phyloP scores from a whole-genome alignment of 805 yeast genomes.

The Kregervanrija pseudodelftensis region DNA sequence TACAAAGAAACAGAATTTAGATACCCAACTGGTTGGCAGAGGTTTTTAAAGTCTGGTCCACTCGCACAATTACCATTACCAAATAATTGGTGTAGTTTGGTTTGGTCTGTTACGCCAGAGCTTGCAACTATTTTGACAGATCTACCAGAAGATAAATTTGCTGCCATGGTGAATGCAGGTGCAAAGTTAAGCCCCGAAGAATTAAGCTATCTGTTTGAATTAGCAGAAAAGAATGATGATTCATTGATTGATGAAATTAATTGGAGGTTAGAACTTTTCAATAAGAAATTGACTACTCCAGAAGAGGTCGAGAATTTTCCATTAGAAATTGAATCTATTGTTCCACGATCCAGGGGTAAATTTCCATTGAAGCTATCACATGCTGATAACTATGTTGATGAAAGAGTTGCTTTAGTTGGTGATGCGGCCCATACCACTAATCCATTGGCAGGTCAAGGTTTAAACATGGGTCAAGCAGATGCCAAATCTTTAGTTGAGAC shows the following conservation, averaged over 20 bases:
- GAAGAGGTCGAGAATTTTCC: slow-evolving; percentile 60
- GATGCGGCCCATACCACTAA: slow-evolving; percentile 98
- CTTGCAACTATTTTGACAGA: slow-evolving; percentile 55
- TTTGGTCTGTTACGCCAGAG: slow-evolving; percentile 86
- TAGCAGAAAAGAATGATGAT: slow-evolving; percentile 31
- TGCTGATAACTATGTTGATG: slow-evolving; percentile 81
- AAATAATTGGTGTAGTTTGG: slow-evolving; percentile 78
- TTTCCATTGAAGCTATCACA: slow-evolving; percentile 87
- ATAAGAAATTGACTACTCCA: slow-evolving; percentile 23
- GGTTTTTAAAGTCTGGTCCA: slow-evolving; percentile 89
- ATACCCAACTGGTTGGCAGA: slow-evolving; percentile 75
- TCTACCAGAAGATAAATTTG: slow-evolving; percentile 55
- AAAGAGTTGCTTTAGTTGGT: slow-evolving; percentile 87
- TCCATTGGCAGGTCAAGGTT: slow-evolving; percentile 96
- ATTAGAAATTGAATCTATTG: slow-evolving; percentile 51
- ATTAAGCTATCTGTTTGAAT: slow-evolving; percentile 56
- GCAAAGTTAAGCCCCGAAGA: slow-evolving; percentile 74
- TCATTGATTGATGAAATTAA: slow-evolving; percentile 58
- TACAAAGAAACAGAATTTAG: slow-evolving; percentile 66
- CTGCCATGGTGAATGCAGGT: slow-evolving; percentile 76
- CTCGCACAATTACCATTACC: slow-evolving; percentile 88
- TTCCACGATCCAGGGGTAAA: slow-evolving; percentile 64
- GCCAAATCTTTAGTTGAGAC: slow-evolving; percentile 65
- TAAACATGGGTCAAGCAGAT: slow-evolving; percentile 96
- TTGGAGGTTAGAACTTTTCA: slow-evolving; percentile 53